Conservation (phyloP, 495 filamentous ascomycete species). For the Tuber umbilicatum region DNA sequence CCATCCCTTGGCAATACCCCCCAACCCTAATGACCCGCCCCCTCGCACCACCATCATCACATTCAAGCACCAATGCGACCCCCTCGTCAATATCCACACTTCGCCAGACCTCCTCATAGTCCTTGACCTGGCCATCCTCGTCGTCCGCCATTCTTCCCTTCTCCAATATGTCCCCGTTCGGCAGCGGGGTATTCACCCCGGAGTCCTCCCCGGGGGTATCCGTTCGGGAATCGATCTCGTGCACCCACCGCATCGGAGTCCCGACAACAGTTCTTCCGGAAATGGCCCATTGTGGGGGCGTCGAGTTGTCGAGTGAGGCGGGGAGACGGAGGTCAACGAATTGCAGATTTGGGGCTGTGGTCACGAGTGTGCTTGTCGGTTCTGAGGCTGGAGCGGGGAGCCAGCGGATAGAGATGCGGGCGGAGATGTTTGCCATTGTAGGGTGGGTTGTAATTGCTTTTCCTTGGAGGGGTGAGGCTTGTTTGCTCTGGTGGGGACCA, state of each 20-base stretch:
- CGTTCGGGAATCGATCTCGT: constrained; percentile 33
- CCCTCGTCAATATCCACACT: constrained; percentile 16
- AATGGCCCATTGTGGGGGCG: constrained; percentile 32
- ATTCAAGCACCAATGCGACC: constrained; percentile 18
- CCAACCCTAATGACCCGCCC: constrained; percentile 30
- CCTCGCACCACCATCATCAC: constrained; percentile 18
- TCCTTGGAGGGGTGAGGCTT: not conserved
- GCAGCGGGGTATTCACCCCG: constrained; percentile 19
- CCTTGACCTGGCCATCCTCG: constrained; percentile 29
- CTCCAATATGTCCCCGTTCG: constrained; percentile 36
- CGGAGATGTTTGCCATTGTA: constrained; percentile 33
- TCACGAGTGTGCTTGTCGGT: constrained; percentile 35
- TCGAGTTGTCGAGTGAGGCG: not conserved
- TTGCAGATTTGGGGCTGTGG: constrained; percentile 29
- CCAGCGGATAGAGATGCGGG: constrained; percentile 38
- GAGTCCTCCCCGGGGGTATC: constrained; percentile 18
- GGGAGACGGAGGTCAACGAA: constrained; percentile 35
- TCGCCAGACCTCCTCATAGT: constrained; percentile 38
- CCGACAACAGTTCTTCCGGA: constrained; percentile 26
- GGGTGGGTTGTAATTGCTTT: not conserved
- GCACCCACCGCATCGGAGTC: constrained; percentile 27
- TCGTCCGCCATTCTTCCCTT: constrained; percentile 38
- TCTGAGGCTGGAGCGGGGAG: constrained; percentile 24
- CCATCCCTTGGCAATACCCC: constrained; percentile 30
- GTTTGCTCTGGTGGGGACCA: not conserved